phyloP scores from a whole-genome alignment of 108 stramenopile genomes.

The Pseudonitzschia delicatissima region DNA sequence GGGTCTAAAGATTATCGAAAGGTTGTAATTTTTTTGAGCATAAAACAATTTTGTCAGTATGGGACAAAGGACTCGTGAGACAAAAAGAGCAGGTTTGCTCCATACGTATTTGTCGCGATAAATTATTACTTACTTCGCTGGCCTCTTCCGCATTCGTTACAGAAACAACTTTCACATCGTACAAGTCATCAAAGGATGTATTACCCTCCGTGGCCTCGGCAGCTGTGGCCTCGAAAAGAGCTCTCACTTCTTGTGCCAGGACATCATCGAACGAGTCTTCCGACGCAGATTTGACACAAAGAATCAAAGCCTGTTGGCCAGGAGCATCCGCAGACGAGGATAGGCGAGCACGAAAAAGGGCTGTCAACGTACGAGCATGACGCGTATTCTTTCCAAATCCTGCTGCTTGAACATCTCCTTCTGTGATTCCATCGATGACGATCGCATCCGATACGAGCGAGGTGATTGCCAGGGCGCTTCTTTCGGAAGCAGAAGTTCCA shows the following conservation, averaged over 20 bases:
- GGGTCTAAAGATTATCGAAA: conserved; percentile 27
- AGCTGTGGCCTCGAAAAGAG: conserved; percentile 65
- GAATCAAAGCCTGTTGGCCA: conserved; percentile 39
- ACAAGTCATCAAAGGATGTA: conserved; percentile 46
- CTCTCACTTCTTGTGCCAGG: conserved; percentile 38
- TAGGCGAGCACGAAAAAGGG: conserved; percentile 58
- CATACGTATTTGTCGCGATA: too few relatives aligned
- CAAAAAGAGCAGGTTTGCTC: background rate
- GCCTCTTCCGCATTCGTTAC: conserved; percentile 48
- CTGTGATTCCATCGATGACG: conserved; percentile 67
- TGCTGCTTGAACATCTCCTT: conserved; percentile 70
- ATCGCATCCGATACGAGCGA: conserved; percentile 54
- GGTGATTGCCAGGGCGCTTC: conserved; percentile 54
- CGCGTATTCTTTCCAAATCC: conserved; percentile 49
- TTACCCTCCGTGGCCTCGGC: conserved; percentile 36
- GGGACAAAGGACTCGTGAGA: background rate
- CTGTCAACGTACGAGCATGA: conserved; percentile 73
- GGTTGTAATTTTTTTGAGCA: background rate
- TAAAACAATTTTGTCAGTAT: background rate
- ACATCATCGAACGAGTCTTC: conserved; percentile 29
- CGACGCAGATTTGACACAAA: conserved; percentile 41
- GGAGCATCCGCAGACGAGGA: conserved; percentile 4
- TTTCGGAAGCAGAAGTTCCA: conserved; percentile 29
- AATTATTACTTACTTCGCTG: conserved; percentile 14
- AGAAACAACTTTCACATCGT: conserved; percentile 43